Evolutionary conservation across 129 eudicot genomes (phyloP), one percentile per base, ranked within the genome.

Genomic region (Flaveria brownii): DNA sequence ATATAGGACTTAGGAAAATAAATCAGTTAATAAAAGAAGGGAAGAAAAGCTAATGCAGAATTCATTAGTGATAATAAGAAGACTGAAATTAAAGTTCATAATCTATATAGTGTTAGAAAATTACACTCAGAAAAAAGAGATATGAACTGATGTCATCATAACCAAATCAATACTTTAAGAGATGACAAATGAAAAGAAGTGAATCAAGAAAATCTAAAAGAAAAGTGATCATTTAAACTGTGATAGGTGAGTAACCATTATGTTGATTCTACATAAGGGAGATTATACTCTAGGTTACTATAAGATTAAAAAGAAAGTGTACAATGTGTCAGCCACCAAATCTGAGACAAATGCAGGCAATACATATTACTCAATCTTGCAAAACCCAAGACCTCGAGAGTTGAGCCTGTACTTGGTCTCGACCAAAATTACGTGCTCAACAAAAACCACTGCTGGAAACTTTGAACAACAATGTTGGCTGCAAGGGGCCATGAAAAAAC

Each of bases 91-190:
- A 9, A 20, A 65, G 25, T 65, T 65, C 26, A 23, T 25, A 43
- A 74, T 43, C 59, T 39, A 74, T 25, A 18, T 50, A 18, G 50
- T 55, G 56, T 12, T 5, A 46, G 39, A 28, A 50, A 15, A 71
- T 26, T 28, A 71, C 4, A 51, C 30, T 16, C 1, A 50, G 5
- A 46, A 30, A 0, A 11, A 45, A 45, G 2, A 45, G 11, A 52
- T 52, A 71, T 50, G 76, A 15, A 55, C 65, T 72, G n/a, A 30
- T 3, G 66, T 33, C 18, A 54, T 33, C 65, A 54, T 72, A 72
- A 7, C 66, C 33, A 54, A 72, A 52, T 36, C 76, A 52, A 15
- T 51, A 28, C 39, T 61, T 26, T 16, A 49, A 10, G 49, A 52
- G 14, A 28, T 71, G 45, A 25, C 0, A 15, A 28, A 71, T 14